These are phyloP conservation scores for Apiotrichum akiyoshidainum DNA, from an alignment of 1,284 basidiomycete genomes.

Conservation along the genomic window DNA sequence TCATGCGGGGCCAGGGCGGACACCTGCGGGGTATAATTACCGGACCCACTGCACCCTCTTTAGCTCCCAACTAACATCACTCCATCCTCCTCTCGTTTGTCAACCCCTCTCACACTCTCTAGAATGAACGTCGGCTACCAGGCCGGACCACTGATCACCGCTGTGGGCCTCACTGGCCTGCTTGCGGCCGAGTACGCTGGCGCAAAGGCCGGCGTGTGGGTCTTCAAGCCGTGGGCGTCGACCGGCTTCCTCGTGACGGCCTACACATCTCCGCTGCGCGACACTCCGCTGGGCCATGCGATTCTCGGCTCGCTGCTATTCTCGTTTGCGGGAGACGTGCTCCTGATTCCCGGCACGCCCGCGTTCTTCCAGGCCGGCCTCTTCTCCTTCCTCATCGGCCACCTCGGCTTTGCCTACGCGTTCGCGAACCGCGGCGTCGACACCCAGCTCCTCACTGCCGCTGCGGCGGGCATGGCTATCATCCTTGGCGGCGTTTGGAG, in stretches of 20 bases:
- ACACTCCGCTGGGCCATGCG: conserved; percentile 1
- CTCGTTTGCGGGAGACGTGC: conserved; percentile 16
- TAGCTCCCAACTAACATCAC: too few relatives aligned
- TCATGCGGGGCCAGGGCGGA: too few relatives aligned
- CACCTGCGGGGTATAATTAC: too few relatives aligned
- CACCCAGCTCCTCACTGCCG: background rate
- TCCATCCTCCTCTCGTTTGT: background rate
- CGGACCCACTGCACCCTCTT: too few relatives aligned
- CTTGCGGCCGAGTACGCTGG: conserved; percentile 7
- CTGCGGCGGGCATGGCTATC: background rate
- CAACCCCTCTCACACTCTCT: background rate
- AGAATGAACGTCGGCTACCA: conserved; percentile 1
- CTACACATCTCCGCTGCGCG: background rate
- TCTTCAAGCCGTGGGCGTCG: conserved; percentile 21
- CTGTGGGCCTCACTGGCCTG: conserved; percentile 12
- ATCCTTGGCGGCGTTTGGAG: conserved; percentile 8
- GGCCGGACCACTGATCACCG: conserved; percentile 13
- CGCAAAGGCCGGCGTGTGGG: conserved; percentile 5
- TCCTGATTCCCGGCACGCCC: conserved; percentile 11
- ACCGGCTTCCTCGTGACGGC: conserved; percentile 16
- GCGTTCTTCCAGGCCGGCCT: conserved; percentile 17
- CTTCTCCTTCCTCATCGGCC: conserved; percentile 21
- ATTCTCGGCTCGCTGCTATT: conserved; percentile 13
- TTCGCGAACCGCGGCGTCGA: conserved; percentile 9
- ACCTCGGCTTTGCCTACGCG: conserved; percentile 15